Base-by-base conservation (phyloP, 352 stramenopile genomes). In the Globisporangium camurandrum region DNA sequence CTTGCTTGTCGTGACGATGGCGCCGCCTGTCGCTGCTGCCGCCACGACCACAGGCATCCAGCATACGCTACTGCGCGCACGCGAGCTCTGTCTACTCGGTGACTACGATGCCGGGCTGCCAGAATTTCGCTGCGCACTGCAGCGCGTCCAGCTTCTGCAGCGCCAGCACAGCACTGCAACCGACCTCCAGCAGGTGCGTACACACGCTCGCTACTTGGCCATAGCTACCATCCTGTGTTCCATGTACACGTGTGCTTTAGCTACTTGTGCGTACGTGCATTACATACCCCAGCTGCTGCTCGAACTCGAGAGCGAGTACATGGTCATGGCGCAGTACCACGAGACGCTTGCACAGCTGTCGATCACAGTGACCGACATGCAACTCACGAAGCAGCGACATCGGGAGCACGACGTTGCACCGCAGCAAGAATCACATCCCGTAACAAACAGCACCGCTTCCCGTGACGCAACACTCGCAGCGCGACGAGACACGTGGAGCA, bases 21-120 rank as follows among this genome's bases (percentile, higher is more conserved):
- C n/a, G n/a, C n/a, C n/a, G n/a, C n/a, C n/a, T n/a, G n/a, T n/a
- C n/a, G n/a, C n/a, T n/a, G n/a, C n/a, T n/a, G n/a, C 16, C 37
- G 26, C 16, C 10, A 2, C 19, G 12, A 22, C 7, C 7, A 19
- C 26, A 20, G 27, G 31, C n/a, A 12, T 53, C 19, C 52, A 59
- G 20, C 60, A 67, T 14, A 60, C 59, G 40, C 63, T 88, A 19
- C 49, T 86, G 51, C 71, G 73, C 14, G 73, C 73, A 24, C 43
- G 74, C 22, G 76, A 86, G 65, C 60, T 86, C 43, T 88, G 71
- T 64, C 64, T 86, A 14, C 45, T 86, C 5, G 76, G 73, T 27
- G 69, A 88, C 43, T 88, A 85, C 47, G 69, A 77, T 4, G 49
- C 26, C 2, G 73, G 76, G 1, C 51, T 86, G 10, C 42, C 46